A percentile compares a stretch with the other conserved stretches of the same genome.
These are phyloP conservation scores for Cryomyces minteri DNA, from an alignment of 495 filamentous ascomycete genomes.

Conservation along the genomic window DNA sequence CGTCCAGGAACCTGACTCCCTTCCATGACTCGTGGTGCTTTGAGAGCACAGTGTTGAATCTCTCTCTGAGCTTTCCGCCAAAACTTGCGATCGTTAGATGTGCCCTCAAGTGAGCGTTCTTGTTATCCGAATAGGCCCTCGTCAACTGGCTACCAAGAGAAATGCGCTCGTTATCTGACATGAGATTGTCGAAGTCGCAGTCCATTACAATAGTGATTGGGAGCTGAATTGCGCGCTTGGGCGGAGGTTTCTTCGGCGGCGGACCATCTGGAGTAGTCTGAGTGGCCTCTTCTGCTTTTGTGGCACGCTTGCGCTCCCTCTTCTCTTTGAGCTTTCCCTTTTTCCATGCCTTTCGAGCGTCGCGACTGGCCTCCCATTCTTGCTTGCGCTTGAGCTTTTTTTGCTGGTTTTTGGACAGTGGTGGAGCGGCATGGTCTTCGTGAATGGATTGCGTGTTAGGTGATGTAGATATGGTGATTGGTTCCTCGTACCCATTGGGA, in stretches of 20 bases:
- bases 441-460: too few relatives aligned
- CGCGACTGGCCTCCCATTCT: constrained; percentile 47
- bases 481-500: too few relatives aligned
- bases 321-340: constrained; percentile 51
- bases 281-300: constrained; percentile 18
- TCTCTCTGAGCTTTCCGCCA: constrained; percentile 50
- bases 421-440: constrained; percentile 15
- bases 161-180: constrained; percentile 64
- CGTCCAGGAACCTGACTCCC: constrained; percentile 45
- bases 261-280: constrained; percentile 15
- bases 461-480: too few relatives aligned
- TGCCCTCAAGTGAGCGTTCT: constrained; percentile 37
- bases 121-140: constrained; percentile 75
- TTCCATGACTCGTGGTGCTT: constrained; percentile 64
- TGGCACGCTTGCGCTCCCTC: constrained; percentile 36
- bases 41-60: constrained; percentile 56
- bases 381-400: constrained; percentile 52
- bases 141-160: constrained; percentile 72
- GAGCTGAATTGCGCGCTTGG: constrained; percentile 27
- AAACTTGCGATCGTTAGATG: constrained; percentile 64
- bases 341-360: constrained; percentile 48
- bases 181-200: constrained; percentile 80
- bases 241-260: constrained; percentile 14
- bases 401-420: constrained; percentile 59
- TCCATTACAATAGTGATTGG: constrained; percentile 74